Evolutionary conservation across 768 basidiomycete genomes (phyloP), one percentile per base, ranked within the genome.

Genomic region (Boletus eberwhitei): DNA sequence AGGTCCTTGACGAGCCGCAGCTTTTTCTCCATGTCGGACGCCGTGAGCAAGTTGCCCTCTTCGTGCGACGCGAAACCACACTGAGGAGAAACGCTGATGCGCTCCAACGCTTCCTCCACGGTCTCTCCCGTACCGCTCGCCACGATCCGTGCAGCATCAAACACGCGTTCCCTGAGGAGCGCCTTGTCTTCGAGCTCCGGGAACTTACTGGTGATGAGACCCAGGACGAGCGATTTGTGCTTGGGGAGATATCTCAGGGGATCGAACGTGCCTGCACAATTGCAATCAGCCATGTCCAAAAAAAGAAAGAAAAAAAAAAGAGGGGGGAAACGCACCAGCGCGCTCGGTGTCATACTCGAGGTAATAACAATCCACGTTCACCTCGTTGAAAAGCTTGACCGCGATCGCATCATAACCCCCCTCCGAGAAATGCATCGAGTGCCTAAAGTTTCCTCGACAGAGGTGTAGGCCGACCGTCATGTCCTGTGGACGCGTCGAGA

Each of bases 31-130:
- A 77, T 72, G 47, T 77, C 74, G 4, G 71, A 67, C 17, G 64
- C 61, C 5, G 51, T 55, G 17, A 79, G 69, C 35, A 61, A 55
- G 59, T 80, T 81, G 0, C 79, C 78, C 38, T 78, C 77, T 2
- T 72, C 63, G 54, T 78, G 78, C 7, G 71, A 74, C 16, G 78
- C 78, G 56, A 79, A 80, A 12, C 80, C 80, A 48, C 80, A 81
- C 64, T 81, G 79, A 1, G 79, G 76, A n/a, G 74, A 75, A 53
- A 81, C 71, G 44, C 71, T 69, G 29, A 81, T 70, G 53, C 74
- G 75, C 42, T 56, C 36, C 36, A 61, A 2, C 9, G 79, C 79
- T 49, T 75, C 72, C 47, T 75, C 75, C 40, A 68, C 58, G 5
- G 72, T 69, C 65, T 70, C 66, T 38, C 67, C 66, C 9, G 69